Evolutionary conservation across 371 early-diverging fungal species (phyloP), one percentile per base, ranked within the genome.

Genomic region (Mucor lusitanicus): DNA sequence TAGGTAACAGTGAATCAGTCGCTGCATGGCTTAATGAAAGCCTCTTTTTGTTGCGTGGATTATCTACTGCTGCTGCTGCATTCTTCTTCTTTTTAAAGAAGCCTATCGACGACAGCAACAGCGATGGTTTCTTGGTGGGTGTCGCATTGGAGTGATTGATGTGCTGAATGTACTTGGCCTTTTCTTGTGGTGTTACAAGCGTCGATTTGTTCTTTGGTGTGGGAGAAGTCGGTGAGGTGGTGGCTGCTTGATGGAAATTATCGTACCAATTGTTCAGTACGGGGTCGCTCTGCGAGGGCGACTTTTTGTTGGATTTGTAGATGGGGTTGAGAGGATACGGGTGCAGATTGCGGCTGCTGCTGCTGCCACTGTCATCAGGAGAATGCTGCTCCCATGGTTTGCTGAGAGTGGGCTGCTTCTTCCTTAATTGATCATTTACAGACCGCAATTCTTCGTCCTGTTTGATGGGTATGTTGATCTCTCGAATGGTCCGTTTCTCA

Each of bases 401-500:
- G 19, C 19, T 48, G 6, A 19, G n/a, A 33, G 33, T 8, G 8
- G 50, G 50, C 6, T 46, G 46, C 17, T 57, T 53, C 13, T 64
- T 64, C 32, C 19, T 40, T 21, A 64, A n/a, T 35, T 64, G 64
- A 8, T 64, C 64, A 25, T 57, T 58, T 2, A 64, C 58, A 12
- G 64, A 64, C 46, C 64, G 25, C 23, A 64, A 40, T 17, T 64
- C 32, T 64, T 64, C 64, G 25, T 64, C 58, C 6, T 64, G 50
- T 17, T 42, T 56, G 13, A 32, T 46, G 7, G 64, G 64, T 58
- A 64, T 57, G 23, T 57, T 58, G 12, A 64, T 64, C 13, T 64
- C 64, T 57, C 55, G 57, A 4, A 64, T 57, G 3, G 25, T 39
- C 27, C 37, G 40, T n/a, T 28, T 33, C 35, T 40, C 37, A 42